Base-by-base conservation (phyloP, 2,329 filamentous ascomycete genomes). In the Fusarium falciforme region DNA sequence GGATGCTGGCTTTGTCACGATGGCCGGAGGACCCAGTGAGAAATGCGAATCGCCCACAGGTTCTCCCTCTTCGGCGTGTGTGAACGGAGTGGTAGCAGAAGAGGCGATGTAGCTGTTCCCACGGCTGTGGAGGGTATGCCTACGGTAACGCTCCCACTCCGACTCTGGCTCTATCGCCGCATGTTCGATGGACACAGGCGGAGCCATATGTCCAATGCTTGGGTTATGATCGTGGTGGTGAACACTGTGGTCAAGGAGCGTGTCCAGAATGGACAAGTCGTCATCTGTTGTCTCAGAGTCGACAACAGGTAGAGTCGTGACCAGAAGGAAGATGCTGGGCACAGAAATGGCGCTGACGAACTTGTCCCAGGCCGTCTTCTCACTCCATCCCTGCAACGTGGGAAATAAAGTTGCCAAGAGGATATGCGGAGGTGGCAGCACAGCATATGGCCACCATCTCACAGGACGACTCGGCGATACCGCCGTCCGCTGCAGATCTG, bases 321-420 rank as follows among this genome's bases (percentile, higher is more conserved):
- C 96, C 5, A 99, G 87, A 3, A 98, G 84, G 71, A 99, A 94
- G 40, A 99, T 94, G 76, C 93, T 97, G 1, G 95, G 94, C n/a
- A 94, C 92, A 9, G 95, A 95, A 40, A 97, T 88, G 12, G 96
- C 78, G 47, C 94, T 96, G 57, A 98, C 85, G 52, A 95, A 84
- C 79, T 93, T 95, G 77, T 96, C 95, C 91, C 92, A 94, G n/a
- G 93, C 82, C n/a, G 87, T 91, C 83, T 98, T 98, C 31, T 93
- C 90, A 49, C 83, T 86, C 94, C 96, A 99, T 29, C 89, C 91
- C 73, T 91, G 92, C 33, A 99, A 83, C 0, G 96, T 98, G 1
- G 96, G 96, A 76, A 98, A 98, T 0, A 99, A 83, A 0, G 93
- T 95, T 17, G 90, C 88, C 17, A 91, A 82, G 16, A 98, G 85